Evolutionary conservation across 768 basidiomycete genomes (phyloP).

Genomic region (Serendipita sp.): DNA sequence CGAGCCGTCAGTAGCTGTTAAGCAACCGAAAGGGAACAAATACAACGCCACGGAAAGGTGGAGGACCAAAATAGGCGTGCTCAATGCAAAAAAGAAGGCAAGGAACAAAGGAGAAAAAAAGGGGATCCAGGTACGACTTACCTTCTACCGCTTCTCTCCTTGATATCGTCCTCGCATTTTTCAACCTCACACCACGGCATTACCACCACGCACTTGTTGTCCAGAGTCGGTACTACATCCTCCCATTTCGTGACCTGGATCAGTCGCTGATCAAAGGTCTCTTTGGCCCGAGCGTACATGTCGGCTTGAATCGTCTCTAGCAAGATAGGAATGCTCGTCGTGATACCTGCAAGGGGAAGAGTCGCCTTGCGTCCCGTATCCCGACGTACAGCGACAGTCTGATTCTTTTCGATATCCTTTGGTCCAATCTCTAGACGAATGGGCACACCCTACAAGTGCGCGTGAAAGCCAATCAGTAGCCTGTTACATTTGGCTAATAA

Average conservation of each 20-base stretch:
- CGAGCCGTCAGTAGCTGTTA: slow-evolving; percentile 6
- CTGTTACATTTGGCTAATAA: neutral
- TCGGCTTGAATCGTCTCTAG: slow-evolving; percentile 78
- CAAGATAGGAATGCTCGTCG: slow-evolving; percentile 38
- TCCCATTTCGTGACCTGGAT: slow-evolving; percentile 76
- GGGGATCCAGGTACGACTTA: slow-evolving; percentile 28
- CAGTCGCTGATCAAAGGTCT: slow-evolving; percentile 52
- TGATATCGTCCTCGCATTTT: slow-evolving; percentile 94
- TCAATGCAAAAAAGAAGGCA: slow-evolving; percentile 4
- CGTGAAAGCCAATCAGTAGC: neutral
- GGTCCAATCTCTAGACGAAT: slow-evolving; percentile 96
- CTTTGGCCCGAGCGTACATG: slow-evolving; percentile 70
- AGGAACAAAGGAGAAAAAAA: no score
- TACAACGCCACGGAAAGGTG: neutral
- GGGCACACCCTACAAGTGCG: slow-evolving; percentile 62
- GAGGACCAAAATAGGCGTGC: neutral
- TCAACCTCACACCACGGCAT: slow-evolving; percentile 95
- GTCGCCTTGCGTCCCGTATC: slow-evolving; percentile 50
- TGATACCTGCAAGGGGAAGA: slow-evolving; percentile 35
- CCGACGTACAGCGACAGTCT: slow-evolving; percentile 74
- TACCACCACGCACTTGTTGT: slow-evolving; percentile 71
- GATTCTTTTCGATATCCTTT: slow-evolving; percentile 67
- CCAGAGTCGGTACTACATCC: slow-evolving; percentile 79
- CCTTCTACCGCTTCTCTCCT: slow-evolving; percentile 79
- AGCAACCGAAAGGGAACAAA: neutral